Percentiles rank a stretch among this genome's conserved stretches.
Evolutionary conservation across 805 yeast genomes (phyloP).

Genomic region (Candida yuanshanica): DNA sequence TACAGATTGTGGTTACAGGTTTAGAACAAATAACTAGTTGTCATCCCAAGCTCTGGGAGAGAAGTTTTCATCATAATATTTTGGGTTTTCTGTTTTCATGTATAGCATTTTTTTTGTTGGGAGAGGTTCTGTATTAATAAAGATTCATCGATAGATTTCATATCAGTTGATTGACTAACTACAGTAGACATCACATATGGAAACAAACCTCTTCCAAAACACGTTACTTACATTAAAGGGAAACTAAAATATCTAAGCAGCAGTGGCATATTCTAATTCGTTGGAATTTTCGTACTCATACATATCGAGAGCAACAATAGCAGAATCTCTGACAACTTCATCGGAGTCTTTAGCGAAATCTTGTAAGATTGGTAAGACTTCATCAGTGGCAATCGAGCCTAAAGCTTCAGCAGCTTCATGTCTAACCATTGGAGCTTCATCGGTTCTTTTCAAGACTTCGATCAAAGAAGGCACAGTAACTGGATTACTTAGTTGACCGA

Average conservation of each 20-base stretch:
- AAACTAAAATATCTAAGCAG: slow-evolving; percentile 10
- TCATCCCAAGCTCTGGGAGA: too few species aligned
- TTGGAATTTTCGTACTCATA: slow-evolving; percentile 88
- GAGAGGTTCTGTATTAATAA: neutral
- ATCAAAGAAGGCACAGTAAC: slow-evolving; percentile 84
- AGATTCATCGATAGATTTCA: neutral
- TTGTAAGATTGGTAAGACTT: slow-evolving; percentile 83
- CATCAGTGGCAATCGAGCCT: slow-evolving; percentile 95
- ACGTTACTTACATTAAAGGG: slow-evolving; percentile 2
- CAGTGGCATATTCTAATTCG: slow-evolving; percentile 65
- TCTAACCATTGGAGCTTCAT: slow-evolving; percentile 97
- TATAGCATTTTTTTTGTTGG: too few species aligned
- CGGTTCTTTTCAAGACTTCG: slow-evolving; percentile 67
- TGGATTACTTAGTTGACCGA: slow-evolving; percentile 95
- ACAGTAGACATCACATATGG: too few species aligned
- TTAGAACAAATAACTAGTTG: slow-evolving; percentile 79
- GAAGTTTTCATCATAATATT: neutral
- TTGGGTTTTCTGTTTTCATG: neutral
- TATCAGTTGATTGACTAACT: too few species aligned
- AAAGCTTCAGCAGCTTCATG: slow-evolving; percentile 99
- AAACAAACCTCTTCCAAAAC: slow-evolving; percentile 1
- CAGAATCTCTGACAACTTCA: slow-evolving; percentile 92
- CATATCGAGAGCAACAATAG: slow-evolving; percentile 97
- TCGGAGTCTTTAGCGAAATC: slow-evolving; percentile 75
- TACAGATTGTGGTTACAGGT: slow-evolving; percentile 85